Evolutionary conservation across 2,329 filamentous ascomycete genomes (phyloP).

Genomic region (Sporothrix globosa): DNA sequence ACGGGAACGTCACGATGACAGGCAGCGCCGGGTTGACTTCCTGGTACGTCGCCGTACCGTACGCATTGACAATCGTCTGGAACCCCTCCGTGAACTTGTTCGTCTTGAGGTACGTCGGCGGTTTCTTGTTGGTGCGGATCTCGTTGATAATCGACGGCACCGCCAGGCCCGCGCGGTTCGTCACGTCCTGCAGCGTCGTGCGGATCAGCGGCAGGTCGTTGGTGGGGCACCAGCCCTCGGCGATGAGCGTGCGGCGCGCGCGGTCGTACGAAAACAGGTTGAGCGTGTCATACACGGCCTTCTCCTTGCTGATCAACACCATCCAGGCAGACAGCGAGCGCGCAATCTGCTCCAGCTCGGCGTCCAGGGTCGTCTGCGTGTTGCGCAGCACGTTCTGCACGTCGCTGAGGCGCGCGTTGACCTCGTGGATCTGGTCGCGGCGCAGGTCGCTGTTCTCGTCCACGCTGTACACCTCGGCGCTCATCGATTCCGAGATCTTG

Average conservation of each 20-base stretch:
- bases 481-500: conserved; percentile 97
- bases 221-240: conserved; percentile 95
- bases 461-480: conserved; percentile 92
- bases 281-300: conserved; percentile 92
- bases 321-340: conserved; percentile 94
- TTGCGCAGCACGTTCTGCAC: conserved; percentile 90
- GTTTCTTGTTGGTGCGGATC: conserved; percentile 94
- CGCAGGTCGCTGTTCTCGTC: conserved; percentile 97
- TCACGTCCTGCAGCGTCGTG: conserved; percentile 93
- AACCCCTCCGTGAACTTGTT: conserved; percentile 99
- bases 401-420: conserved; percentile 90
- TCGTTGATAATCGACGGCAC: conserved; percentile 98
- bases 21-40: conserved; percentile 96
- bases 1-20: conserved; percentile 97
- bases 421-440: conserved; percentile 94
- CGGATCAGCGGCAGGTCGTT: conserved; percentile 88
- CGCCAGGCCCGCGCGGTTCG: conserved; percentile 91
- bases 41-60: conserved; percentile 94
- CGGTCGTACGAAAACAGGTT: conserved; percentile 98
- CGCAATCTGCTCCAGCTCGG: conserved; percentile 90
- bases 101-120: conserved; percentile 94
- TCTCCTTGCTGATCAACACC: conserved; percentile 97
- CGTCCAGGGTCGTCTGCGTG: conserved; percentile 91
- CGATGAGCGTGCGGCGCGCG: conserved; percentile 92
- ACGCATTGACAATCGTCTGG: conserved; percentile 98